phyloP scores from a whole-genome alignment of 768 basidiomycete species.

The Rhodotorula babjevae region DNA sequence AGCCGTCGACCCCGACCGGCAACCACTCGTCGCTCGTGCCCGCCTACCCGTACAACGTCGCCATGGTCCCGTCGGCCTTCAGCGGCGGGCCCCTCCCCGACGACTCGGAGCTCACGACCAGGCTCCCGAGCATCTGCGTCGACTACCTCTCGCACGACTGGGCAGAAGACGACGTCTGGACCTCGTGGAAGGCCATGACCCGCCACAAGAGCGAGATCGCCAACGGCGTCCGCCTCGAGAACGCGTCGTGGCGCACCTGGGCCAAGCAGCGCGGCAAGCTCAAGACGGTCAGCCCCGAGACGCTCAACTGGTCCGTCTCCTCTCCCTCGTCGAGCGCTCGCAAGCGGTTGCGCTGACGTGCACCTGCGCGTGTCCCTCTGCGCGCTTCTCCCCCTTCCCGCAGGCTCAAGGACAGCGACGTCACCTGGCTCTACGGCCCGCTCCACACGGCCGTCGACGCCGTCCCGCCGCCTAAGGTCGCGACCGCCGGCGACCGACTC shows the following conservation, averaged over 20 bases:
- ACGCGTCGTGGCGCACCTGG: constrained; percentile 98
- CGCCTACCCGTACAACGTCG: constrained; percentile 41
- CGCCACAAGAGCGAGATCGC: constrained; percentile 96
- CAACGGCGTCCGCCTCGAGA: constrained; percentile 90
- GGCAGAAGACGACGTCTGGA: constrained; percentile 97
- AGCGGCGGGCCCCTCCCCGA: constrained; percentile 48
- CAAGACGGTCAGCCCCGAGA: constrained; percentile 91
- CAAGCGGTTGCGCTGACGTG: neutral
- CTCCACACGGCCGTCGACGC: constrained; percentile 89
- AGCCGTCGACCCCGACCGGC: constrained; percentile 18
- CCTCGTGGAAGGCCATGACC: constrained; percentile 97
- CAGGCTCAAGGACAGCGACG: constrained; percentile 98
- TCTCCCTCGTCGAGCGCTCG: neutral
- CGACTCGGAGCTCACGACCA: constrained; percentile 65
- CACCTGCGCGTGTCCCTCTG: neutral
- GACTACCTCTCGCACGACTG: constrained; percentile 98
- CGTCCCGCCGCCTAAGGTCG: constrained; percentile 61
- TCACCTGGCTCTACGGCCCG: constrained; percentile 98
- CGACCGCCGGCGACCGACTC: constrained; percentile 54
- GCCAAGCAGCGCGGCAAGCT: constrained; percentile 98
- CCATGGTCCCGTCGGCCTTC: constrained; percentile 45
- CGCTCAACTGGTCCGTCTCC: constrained; percentile 81
- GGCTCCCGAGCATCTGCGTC: constrained; percentile 78
- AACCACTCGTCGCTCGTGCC: constrained; percentile 29
- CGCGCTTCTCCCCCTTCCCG: neutral